Conservation (phyloP, 1,284 basidiomycete species). For the Marasmius tenuissimus region DNA sequence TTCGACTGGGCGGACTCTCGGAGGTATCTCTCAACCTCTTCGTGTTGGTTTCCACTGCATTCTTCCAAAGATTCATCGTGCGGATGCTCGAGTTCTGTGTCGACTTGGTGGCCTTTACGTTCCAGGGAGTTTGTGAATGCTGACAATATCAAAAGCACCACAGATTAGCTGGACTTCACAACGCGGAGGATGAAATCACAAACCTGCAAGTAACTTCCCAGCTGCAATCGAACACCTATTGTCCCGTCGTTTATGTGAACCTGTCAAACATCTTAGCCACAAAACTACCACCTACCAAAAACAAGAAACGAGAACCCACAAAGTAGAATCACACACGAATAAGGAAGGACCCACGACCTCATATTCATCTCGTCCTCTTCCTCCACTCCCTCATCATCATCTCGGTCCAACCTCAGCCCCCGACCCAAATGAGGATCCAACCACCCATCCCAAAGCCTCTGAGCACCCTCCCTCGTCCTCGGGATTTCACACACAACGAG, state of each 20-base stretch:
- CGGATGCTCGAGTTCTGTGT: conserved; percentile 75
- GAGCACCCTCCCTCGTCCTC: conserved; percentile 62
- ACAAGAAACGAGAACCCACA: conserved; percentile 53
- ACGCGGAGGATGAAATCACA: conserved; percentile 17
- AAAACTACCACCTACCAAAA: background rate
- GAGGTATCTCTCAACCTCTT: conserved; percentile 23
- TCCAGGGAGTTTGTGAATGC: conserved; percentile 65
- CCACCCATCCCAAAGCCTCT: conserved; percentile 63
- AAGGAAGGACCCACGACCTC: conserved; percentile 74
- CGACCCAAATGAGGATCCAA: conserved; percentile 58
- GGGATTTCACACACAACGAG: conserved; percentile 75
- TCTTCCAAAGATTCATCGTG: conserved; percentile 55
- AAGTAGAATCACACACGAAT: conserved; percentile 74
- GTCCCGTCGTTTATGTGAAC: conserved; percentile 90
- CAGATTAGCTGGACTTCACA: conserved; percentile 4
- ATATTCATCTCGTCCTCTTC: conserved; percentile 43
- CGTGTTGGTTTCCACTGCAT: conserved; percentile 34
- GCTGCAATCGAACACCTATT: conserved; percentile 88
- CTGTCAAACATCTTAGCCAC: conserved; percentile 35
- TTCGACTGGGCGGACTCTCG: conserved; percentile 33
- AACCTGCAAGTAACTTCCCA: conserved; percentile 76
- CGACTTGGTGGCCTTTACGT: conserved; percentile 69
- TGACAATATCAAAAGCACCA: conserved; percentile 26
- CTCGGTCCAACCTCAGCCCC: conserved; percentile 25
- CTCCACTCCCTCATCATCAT: too few species aligned